Evolutionary conservation across 2,329 filamentous ascomycete genomes (phyloP).

Genomic region (Curvularia eragrostidis): DNA sequence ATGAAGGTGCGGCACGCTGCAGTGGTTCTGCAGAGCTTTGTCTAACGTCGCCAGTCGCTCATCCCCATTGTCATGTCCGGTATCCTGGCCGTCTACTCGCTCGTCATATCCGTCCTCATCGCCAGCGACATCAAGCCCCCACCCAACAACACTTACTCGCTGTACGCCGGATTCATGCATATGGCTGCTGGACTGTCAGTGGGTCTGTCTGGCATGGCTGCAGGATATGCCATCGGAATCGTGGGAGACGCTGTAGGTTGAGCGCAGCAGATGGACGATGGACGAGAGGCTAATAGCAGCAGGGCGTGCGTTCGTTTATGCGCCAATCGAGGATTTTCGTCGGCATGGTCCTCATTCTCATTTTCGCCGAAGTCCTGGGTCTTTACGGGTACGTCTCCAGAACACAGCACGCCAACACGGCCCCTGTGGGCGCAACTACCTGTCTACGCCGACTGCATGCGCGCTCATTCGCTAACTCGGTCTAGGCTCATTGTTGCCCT

Average conservation of each 20-base stretch:
- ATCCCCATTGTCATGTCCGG: constrained; percentile 97
- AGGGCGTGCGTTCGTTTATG: constrained; percentile 93
- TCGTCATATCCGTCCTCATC: constrained; percentile 96
- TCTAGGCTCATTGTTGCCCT: constrained; percentile 86
- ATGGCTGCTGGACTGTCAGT: constrained; percentile 89
- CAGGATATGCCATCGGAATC: constrained; percentile 78
- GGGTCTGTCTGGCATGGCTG: constrained; percentile 49
- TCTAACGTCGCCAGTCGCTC: constrained; percentile 66
- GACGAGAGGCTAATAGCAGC: constrained; percentile 24
- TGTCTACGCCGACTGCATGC: not conserved
- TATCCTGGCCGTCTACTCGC: constrained; percentile 97
- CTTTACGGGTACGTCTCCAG: constrained; percentile 79
- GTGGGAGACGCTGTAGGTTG: constrained; percentile 82
- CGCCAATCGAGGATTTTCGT: constrained; percentile 95
- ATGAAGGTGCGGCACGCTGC: constrained; percentile 72
- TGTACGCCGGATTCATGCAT: constrained; percentile 95
- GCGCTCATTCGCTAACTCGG: constrained; percentile 20
- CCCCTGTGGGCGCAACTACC: not conserved
- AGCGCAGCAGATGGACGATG: not conserved
- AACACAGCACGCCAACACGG: not conserved
- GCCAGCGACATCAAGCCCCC: constrained; percentile 84
- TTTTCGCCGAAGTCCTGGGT: constrained; percentile 97
- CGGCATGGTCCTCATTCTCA: constrained; percentile 97
- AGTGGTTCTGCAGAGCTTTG: constrained; percentile 1
- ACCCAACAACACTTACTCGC: constrained; percentile 70